Conservation (phyloP, 345 rosid genomes). For the Eucalyptus brandiana region DNA sequence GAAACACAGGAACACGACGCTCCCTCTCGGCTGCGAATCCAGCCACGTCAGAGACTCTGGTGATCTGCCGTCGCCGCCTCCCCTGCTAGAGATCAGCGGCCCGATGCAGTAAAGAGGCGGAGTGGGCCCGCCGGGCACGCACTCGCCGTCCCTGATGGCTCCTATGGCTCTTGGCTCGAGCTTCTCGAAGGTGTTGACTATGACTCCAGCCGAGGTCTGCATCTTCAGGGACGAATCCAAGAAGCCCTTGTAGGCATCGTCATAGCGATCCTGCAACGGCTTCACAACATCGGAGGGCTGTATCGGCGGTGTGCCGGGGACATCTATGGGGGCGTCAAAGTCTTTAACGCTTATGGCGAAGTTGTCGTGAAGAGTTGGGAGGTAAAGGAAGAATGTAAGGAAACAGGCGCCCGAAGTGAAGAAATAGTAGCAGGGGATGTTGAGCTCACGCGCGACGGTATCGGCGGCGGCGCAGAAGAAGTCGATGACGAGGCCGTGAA, state of each 20-base stretch:
- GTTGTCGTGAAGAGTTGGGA: slow-evolving; percentile 14
- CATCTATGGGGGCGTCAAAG: slow-evolving; percentile 1
- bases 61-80: not conserved
- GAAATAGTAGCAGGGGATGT: slow-evolving; percentile 31
- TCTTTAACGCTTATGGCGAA: slow-evolving; percentile 16
- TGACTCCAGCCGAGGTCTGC: slow-evolving; percentile 22
- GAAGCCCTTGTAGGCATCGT: slow-evolving; percentile 6
- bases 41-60: slow-evolving; percentile 35
- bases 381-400: slow-evolving; percentile 13
- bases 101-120: slow-evolving; percentile 45
- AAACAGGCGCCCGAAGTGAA: slow-evolving; percentile 25
- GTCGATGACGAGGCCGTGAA: slow-evolving; percentile 28
- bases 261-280: slow-evolving; percentile 8
- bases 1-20: slow-evolving; percentile 48
- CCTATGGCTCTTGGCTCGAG: slow-evolving; percentile 27
- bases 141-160: slow-evolving; percentile 25
- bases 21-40: slow-evolving; percentile 32
- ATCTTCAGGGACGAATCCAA: not conserved
- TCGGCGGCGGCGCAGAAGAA: slow-evolving; percentile 24
- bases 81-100: slow-evolving; percentile 16
- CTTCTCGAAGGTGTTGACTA: slow-evolving; percentile 38
- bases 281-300: slow-evolving; percentile 9
- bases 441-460: slow-evolving; percentile 10
- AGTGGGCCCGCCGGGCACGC: slow-evolving; percentile 12
- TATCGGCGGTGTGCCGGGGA: slow-evolving; percentile 30